Base-by-base conservation (phyloP, 495 filamentous ascomycete species). In the Penicillium daleae region DNA sequence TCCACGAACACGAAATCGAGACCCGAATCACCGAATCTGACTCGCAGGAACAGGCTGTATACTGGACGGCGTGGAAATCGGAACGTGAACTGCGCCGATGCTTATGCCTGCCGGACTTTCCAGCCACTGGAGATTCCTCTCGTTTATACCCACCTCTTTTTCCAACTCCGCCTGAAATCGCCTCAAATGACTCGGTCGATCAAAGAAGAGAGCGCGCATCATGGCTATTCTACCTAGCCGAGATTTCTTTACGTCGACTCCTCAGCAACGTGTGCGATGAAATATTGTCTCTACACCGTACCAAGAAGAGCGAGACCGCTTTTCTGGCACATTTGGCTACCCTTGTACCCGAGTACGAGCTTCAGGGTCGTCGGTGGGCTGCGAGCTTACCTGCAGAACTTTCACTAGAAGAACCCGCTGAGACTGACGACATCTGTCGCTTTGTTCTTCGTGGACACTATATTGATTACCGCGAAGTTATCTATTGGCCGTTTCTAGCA, bases 371-470 rank as follows among this genome's bases (percentile, higher is more conserved):
- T 17, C 46, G 22, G 24, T 50, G 46, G 46, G 46, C 22, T 27
- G 22, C 22, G 4, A 27, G 22, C 26, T 29, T 50, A 26, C 46
- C 46, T 3, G 2, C 24, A 3, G 46, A 27, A 13, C 22, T 50
- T 6, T 27, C 22, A 15, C 22, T 50, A 2, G 24, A 26, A 2
- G 22, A 26, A n/a, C 46, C 46, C 8, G 24, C 46, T 6, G 24
- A 27, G 7, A 29, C 6, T 15, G 46, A 50, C 26, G 46, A 50
- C 6, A 29, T 50, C 17, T 29, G 22, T 15, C 46, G 46, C 5
- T 50, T 50, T 50, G 46, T 50, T 26, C 46, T 50, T n/a, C 46
- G 46, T 26, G 46, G 46, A 3, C 46, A 29, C 26, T 27, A 26
- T 15, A 50, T 29, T 29, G 22, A 50, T n/a, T 27, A 27, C 15